Evolutionary conservation across 179 eudicot species (phyloP), one percentile per base, ranked within the genome.

Genomic region (Vitellaria paradoxa): DNA sequence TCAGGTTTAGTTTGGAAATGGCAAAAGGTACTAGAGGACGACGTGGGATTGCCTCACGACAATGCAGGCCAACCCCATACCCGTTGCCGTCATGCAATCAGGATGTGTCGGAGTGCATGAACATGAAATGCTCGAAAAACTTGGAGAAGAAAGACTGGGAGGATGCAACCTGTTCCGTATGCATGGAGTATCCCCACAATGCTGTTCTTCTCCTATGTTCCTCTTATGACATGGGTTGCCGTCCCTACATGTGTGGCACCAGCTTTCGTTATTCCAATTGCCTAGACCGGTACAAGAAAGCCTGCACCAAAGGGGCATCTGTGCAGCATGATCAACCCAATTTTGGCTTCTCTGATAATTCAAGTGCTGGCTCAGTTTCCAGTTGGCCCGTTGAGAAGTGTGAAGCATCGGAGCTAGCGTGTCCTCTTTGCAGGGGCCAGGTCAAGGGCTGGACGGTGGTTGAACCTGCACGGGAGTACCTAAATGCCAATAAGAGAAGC

Each of bases 241-340:
- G 91, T 40, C 92, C 94, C 69, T 90, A 90, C 71, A 89, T 89
- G 94, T 90, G 94, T 79, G 89, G 88, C 62, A 90, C 94, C 52
- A 89, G 92, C 79, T 77, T 75, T 65, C 90, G 91, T 26, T 83
- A 88, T 76, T 90, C 92, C 52, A 90, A 90, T 77, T 90, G 94
- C 80, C 88, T 90, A 4, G 91, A 90, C 65, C 94, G 87, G 84
- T 90, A 87, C 83, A 87, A 84, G 83, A 88, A 86, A 67, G 93
- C 90, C 45, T 84, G 83, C 79, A 78, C 90, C 6, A 88, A 88
- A 82, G 76, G 74, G 11, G 78, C 86, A 50, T 18, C 65, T 30
- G 59, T 59, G 18, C 77, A 74, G n/a, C 50, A 47, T 45, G 18
- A 12, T 6, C 83, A 69, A 64, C 50, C 83, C 30, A 64, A 71